A percentile compares a stretch with the other conserved stretches of the same genome.
Evolutionary conservation across 2,329 filamentous ascomycete genomes (phyloP).

Genomic region (Stenocarpella maydis): DNA sequence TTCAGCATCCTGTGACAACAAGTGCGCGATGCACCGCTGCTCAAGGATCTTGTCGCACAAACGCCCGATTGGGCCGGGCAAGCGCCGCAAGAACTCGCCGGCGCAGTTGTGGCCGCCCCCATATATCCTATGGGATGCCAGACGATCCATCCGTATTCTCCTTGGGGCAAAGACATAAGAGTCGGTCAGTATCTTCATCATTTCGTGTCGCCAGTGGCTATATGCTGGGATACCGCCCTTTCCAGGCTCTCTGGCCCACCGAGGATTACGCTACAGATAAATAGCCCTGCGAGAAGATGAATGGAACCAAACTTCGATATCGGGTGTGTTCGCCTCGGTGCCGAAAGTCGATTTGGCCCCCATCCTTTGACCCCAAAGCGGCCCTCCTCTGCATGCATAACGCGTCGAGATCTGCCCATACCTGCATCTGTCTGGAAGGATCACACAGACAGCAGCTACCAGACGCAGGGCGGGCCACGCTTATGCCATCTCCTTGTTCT

Average conservation of each 20-base stretch:
- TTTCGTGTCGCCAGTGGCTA: background rate
- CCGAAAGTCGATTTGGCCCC: constrained; percentile 13
- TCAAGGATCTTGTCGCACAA: constrained; percentile 6
- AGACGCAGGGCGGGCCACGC: constrained; percentile 16
- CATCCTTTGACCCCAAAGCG: background rate
- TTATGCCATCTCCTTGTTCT: constrained; percentile 10
- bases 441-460: constrained; percentile 11
- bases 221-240: background rate
- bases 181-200: background rate
- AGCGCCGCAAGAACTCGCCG: background rate
- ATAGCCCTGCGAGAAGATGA: background rate
- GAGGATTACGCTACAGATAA: background rate
- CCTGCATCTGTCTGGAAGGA: constrained; percentile 13
- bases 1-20: constrained; percentile 1
- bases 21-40: background rate
- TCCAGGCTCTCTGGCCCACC: background rate
- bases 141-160: background rate
- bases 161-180: background rate
- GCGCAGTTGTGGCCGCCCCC: background rate
- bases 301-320: background rate
- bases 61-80: background rate
- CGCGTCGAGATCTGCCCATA: constrained; percentile 2
- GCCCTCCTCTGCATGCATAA: background rate
- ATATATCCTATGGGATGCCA: background rate
- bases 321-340: background rate